phyloP scores from a whole-genome alignment of 352 stramenopile genomes.

The Pythium grandisporangium region DNA sequence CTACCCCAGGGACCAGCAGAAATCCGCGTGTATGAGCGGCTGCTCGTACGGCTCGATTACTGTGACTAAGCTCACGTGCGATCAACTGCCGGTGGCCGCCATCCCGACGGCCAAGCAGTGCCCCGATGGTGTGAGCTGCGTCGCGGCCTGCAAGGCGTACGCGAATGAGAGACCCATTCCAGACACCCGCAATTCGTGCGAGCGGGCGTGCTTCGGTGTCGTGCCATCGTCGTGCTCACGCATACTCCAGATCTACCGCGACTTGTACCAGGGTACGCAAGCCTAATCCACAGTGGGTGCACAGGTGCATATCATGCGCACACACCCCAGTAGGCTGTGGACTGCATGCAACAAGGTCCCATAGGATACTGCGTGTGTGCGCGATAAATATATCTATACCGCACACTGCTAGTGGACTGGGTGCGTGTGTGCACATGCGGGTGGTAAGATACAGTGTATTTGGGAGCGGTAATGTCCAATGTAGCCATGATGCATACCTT shows the following conservation, averaged over 20 bases:
- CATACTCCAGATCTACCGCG: conserved; percentile 55
- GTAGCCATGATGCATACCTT: too few species aligned
- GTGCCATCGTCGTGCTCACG: conserved; percentile 47
- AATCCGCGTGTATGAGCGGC: conserved; percentile 65
- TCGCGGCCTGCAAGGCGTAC: conserved; percentile 45
- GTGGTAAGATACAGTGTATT: too few species aligned
- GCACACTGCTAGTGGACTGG: too few species aligned
- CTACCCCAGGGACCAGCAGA: conserved; percentile 30
- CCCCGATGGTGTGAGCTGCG: conserved; percentile 51
- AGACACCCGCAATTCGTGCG: conserved; percentile 38
- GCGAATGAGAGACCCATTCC: conserved; percentile 37
- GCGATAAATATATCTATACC: too few species aligned
- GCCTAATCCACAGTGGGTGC: too few species aligned
- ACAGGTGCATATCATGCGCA: too few species aligned
- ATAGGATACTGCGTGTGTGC: too few species aligned
- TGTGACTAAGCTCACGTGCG: conserved; percentile 56
- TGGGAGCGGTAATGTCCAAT: too few species aligned
- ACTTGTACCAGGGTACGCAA: conserved; percentile 28
- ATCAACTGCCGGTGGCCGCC: conserved; percentile 23
- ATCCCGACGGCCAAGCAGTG: conserved; percentile 23
- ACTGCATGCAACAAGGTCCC: too few species aligned
- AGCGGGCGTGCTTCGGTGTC: conserved; percentile 48
- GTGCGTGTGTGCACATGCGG: too few species aligned
- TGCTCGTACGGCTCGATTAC: conserved; percentile 69
- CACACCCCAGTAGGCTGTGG: too few species aligned